These are phyloP conservation scores for Aspergillus ochraceus DNA, from an alignment of 2,329 filamentous ascomycete genomes.

Conservation along the genomic window DNA sequence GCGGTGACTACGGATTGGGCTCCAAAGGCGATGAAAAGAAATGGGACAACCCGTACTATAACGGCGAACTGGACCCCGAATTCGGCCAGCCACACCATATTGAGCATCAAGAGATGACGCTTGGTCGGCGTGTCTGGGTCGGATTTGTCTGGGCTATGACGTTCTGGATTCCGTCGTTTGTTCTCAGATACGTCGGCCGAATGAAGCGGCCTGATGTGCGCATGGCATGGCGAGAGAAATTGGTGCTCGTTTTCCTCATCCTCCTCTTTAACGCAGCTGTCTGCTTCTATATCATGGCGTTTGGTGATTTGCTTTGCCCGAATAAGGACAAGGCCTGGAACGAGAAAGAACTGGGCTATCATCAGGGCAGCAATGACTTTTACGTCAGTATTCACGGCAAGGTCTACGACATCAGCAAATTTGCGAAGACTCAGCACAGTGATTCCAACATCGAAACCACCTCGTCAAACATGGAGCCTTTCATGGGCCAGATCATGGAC, in stretches of 20 bases:
- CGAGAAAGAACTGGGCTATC: conserved; percentile 64
- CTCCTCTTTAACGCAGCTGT: conserved; percentile 75
- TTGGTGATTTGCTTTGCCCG: conserved; percentile 83
- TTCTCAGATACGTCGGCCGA: conserved; percentile 77
- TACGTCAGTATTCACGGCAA: conserved; percentile 84
- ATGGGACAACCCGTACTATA: conserved; percentile 70
- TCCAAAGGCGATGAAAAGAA: conserved; percentile 77
- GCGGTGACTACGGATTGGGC: conserved; percentile 87
- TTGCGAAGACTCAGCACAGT: conserved; percentile 82
- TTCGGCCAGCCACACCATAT: conserved; percentile 75
- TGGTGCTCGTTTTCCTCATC: conserved; percentile 80
- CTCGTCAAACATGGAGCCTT: conserved; percentile 67
- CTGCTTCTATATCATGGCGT: conserved; percentile 88
- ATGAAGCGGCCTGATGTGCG: conserved; percentile 98
- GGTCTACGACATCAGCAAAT: conserved; percentile 90
- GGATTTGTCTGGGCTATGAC: conserved; percentile 80
- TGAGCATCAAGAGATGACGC: conserved; percentile 65
- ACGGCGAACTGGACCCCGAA: conserved; percentile 73
- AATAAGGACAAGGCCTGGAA: conserved; percentile 91
- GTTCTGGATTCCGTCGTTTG: conserved; percentile 89
- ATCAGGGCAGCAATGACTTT: conserved; percentile 73
- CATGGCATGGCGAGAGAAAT: conserved; percentile 95
- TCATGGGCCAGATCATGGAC: conserved; percentile 77
- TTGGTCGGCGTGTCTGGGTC: conserved; percentile 74
- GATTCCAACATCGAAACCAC: conserved; percentile 65